Percentiles rank a stretch among this genome's conserved stretches.
These are phyloP conservation scores for Aspergillus persii DNA, from an alignment of 2,329 filamentous ascomycete genomes.

Conservation along the genomic window DNA sequence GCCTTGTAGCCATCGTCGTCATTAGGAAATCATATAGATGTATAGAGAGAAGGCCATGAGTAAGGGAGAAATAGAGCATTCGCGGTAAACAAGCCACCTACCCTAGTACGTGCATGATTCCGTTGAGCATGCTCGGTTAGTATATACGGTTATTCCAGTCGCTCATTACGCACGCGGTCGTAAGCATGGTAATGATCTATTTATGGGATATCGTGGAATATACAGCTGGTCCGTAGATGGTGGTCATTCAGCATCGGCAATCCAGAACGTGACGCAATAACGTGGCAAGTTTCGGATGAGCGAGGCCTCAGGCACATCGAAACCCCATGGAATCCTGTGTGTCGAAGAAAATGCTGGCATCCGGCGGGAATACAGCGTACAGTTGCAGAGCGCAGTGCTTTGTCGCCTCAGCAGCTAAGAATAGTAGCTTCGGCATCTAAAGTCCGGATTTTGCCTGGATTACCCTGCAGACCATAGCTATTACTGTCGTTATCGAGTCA, in stretches of 20 bases:
- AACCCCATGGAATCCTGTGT: background rate
- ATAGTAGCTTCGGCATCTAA: background rate
- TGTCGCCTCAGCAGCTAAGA: background rate
- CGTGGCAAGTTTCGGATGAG: background rate
- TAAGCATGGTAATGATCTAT: background rate
- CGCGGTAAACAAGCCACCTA: background rate
- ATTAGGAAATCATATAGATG: background rate
- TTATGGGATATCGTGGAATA: background rate
- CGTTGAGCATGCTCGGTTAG: background rate
- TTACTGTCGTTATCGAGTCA: background rate
- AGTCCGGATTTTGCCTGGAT: background rate
- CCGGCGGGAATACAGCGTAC: background rate
- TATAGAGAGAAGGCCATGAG: background rate
- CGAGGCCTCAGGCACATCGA: background rate
- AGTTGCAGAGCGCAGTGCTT: background rate
- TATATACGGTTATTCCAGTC: no score
- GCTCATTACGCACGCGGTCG: background rate
- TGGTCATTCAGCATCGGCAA: background rate
- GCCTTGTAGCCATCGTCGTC: background rate
- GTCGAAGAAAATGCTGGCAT: background rate
- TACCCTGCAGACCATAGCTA: background rate
- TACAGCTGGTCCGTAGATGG: background rate
- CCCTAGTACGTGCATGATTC: background rate
- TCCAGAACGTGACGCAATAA: background rate
- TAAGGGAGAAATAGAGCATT: background rate